Evolutionary conservation across 139 green algal species (phyloP).

Genomic region (Tetradesmus obliquus): DNA sequence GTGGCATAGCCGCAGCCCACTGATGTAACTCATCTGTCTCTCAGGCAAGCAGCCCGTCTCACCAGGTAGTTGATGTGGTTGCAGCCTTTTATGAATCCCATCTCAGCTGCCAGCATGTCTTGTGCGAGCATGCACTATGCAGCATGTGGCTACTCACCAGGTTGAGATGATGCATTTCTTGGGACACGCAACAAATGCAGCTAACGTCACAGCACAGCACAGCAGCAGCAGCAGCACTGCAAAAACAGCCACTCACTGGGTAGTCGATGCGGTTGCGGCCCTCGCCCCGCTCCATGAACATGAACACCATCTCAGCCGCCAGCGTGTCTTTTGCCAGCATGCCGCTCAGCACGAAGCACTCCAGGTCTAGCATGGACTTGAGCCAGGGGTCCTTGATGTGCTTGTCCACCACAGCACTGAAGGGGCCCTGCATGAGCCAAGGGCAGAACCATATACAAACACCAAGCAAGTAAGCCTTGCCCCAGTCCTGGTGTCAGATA

Average conservation of each 20-base stretch:
- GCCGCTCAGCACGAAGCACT: constrained; percentile 85
- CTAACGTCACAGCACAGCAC: too few relatives aligned
- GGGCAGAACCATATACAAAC: neutral
- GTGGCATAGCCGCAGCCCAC: too few relatives aligned
- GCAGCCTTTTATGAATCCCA: constrained; percentile 58
- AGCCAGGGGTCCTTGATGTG: constrained; percentile 70
- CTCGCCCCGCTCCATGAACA: constrained; percentile 79
- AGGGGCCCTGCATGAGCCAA: constrained; percentile 63
- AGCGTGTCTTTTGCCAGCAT: constrained; percentile 76
- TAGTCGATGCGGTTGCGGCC: constrained; percentile 71
- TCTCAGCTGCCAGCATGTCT: constrained; percentile 65
- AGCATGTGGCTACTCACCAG: neutral
- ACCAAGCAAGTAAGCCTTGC: neutral
- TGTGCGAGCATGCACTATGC: constrained; percentile 46
- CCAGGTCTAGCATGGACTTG: constrained; percentile 78
- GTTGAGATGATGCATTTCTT: too few relatives aligned
- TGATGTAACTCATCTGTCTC: too few relatives aligned
- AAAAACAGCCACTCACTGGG: constrained; percentile 50
- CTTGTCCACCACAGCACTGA: constrained; percentile 70
- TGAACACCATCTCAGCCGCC: constrained; percentile 68
- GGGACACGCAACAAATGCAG: too few relatives aligned
- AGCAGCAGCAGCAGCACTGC: constrained; percentile 14
- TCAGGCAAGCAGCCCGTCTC: neutral
- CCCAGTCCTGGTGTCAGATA: neutral
- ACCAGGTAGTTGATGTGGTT: constrained; percentile 77